A percentile compares a stretch with the other conserved stretches of the same genome.
Evolutionary conservation across 2,329 filamentous ascomycete genomes (phyloP).

Genomic region (Cordyceps cicadae): DNA sequence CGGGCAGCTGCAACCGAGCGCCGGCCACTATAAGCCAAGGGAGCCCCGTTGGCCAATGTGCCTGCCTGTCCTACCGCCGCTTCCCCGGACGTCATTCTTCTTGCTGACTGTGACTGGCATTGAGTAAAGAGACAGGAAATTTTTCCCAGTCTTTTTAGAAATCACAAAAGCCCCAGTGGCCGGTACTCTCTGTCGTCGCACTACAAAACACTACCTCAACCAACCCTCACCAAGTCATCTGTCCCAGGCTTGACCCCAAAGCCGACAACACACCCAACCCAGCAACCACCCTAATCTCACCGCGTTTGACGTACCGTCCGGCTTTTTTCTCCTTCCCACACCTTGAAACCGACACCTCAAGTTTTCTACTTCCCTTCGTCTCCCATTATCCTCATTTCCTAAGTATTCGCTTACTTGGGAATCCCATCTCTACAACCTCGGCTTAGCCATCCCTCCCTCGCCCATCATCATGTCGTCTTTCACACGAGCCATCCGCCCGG

Average conservation of each 20-base stretch:
- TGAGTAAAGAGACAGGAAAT: no score
- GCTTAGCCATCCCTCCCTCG: background rate
- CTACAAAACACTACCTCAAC: background rate
- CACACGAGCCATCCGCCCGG: slow-evolving; percentile 43
- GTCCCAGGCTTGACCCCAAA: background rate
- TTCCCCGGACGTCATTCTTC: background rate
- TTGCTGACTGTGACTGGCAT: background rate
- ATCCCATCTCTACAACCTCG: background rate
- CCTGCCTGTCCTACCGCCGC: background rate
- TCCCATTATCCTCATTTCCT: background rate
- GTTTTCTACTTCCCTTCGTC: background rate
- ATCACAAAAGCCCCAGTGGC: background rate
- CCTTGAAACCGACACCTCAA: background rate
- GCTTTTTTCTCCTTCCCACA: background rate
- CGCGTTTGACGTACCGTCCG: background rate
- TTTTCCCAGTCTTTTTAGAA: no score
- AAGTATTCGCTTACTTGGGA: slow-evolving; percentile 4
- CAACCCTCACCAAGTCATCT: background rate
- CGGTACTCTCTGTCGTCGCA: background rate
- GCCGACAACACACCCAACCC: slow-evolving; percentile 5
- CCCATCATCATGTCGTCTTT: slow-evolving; percentile 37
- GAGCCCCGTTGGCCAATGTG: background rate
- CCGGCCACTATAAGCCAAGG: slow-evolving; percentile 9
- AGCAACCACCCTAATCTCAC: slow-evolving; percentile 5
- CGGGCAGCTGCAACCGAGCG: slow-evolving; percentile 3